Evolutionary conservation across 768 basidiomycete species (phyloP).

Genomic region (Phaeotremella fagi): DNA sequence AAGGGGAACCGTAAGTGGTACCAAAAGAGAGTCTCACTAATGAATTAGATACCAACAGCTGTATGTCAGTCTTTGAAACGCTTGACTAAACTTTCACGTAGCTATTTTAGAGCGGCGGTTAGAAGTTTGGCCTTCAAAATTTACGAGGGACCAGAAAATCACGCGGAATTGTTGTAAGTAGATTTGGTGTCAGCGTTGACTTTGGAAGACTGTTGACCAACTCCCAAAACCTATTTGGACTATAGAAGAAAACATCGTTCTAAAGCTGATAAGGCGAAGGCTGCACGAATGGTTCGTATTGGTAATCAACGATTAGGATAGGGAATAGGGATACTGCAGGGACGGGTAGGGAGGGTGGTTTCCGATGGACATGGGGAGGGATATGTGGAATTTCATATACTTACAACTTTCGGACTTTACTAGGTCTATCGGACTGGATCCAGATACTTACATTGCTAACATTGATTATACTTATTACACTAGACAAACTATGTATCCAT

Average conservation of each 20-base stretch:
- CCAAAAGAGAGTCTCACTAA: no score
- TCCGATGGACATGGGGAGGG: no score
- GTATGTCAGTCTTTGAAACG: conserved; percentile 1
- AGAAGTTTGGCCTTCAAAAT: conserved; percentile 17
- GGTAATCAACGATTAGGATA: conserved; percentile 1
- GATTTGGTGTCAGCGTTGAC: not conserved
- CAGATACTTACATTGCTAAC: no score
- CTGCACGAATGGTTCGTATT: conserved; percentile 6
- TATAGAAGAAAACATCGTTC: not conserved
- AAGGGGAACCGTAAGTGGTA: no score
- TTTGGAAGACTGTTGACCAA: not conserved
- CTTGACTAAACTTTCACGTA: not conserved
- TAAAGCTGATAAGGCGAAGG: conserved; percentile 6
- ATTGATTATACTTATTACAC: no score
- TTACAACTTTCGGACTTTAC: no score
- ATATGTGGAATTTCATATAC: no score
- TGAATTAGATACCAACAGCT: conserved; percentile 3
- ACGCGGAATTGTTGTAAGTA: conserved; percentile 17
- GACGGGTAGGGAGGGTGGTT: no score
- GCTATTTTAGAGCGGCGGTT: conserved; percentile 17
- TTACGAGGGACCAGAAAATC: conserved; percentile 14
- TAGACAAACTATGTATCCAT: no score
- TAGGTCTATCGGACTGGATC: no score
- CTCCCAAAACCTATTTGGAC: not conserved
- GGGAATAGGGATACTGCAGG: not conserved